phyloP scores from a whole-genome alignment of 768 basidiomycete genomes.

The Termitomyces titanicus region DNA sequence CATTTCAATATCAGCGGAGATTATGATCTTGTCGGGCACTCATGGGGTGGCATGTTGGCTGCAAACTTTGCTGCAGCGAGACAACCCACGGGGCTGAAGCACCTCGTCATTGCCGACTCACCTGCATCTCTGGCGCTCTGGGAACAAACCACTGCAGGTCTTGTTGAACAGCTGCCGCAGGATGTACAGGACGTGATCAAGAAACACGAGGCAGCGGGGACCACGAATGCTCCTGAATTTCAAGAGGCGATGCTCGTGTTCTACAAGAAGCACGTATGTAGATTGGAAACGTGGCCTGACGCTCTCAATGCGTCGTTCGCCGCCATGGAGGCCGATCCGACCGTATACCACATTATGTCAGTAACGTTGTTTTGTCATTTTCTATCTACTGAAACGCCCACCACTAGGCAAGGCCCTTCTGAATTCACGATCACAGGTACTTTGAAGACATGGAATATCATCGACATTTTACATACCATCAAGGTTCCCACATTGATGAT shows the following conservation, averaged over 20 bases:
- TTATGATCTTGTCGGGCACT: constrained; percentile 50
- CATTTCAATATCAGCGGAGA: constrained; percentile 34
- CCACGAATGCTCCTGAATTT: constrained; percentile 13
- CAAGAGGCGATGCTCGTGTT: constrained; percentile 19
- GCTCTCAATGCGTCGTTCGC: constrained; percentile 17
- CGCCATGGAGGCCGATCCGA: constrained; percentile 20
- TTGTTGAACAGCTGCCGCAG: constrained; percentile 14
- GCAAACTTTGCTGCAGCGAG: constrained; percentile 33
- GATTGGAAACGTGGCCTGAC: constrained; percentile 21
- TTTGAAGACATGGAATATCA: constrained; percentile 41
- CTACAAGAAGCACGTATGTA: constrained; percentile 22
- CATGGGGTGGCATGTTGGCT: constrained; percentile 56
- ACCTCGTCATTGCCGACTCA: constrained; percentile 27
- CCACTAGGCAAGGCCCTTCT: constrained; percentile 11
- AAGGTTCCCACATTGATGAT: constrained; percentile 34
- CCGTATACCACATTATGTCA: constrained; percentile 25
- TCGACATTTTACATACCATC: constrained; percentile 40
- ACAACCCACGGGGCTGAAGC: constrained; percentile 35
- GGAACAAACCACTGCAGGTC: constrained; percentile 14
- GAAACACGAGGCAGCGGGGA: constrained; percentile 18
- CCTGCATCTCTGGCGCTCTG: constrained; percentile 28
- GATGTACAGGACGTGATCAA: constrained; percentile 17
- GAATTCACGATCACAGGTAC: constrained; percentile 14
- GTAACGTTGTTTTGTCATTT: constrained; percentile 14
- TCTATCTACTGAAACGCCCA: not conserved